Evolutionary conservation across 169 alveolate genomes (phyloP), one percentile per base, ranked within the genome.

Genomic region (Plasmodium falciparum): DNA sequence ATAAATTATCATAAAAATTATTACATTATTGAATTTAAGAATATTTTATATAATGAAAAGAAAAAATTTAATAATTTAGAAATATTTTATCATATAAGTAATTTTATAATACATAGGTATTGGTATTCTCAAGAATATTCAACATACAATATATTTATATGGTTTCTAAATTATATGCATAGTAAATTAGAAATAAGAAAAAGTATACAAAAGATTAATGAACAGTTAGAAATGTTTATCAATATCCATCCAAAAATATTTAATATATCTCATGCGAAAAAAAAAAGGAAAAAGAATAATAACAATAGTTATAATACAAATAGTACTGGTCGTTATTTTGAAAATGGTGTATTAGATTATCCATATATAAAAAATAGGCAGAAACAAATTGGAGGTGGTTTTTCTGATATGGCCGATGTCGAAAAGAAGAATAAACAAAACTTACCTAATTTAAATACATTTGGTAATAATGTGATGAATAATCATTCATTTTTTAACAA

Each of bases 61-160:
- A 83, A 83, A 33, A 83, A 83, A 49, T 83, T 83, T 49, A 69
- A 83, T 61, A 83, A 83, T 69, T 45, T 80, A 22, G 90, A 80
- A 80, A 66, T 80, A 15, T 80, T 80, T 69, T 83, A 83, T 69
- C 91, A 83, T 29, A 83, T 83, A 4, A 83, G 85, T 8, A 83
- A 83, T 43, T 69, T 83, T 33, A 83, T 83, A 33, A 69, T 83
- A 69, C 91, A 83, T 61, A 83, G 70, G 17, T 83, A 83, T 83
- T 83, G 91, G 91, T 83, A 83, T 73, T 83, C 91, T 3, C 33
- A 72, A n/a, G 91, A 83, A 33, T 58, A 56, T 83, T 45, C 91
- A 12, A 3, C 56, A n/a, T 83, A 83, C 6, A 83, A 83, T 45
- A 26, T 83, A 20, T 83, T 83, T 11, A 72, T 83, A 12, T 83